Percentiles rank a stretch among this genome's conserved stretches.
These are phyloP conservation scores for Cytospora piceae DNA, from an alignment of 2,329 filamentous ascomycete species.

Conservation along the genomic window DNA sequence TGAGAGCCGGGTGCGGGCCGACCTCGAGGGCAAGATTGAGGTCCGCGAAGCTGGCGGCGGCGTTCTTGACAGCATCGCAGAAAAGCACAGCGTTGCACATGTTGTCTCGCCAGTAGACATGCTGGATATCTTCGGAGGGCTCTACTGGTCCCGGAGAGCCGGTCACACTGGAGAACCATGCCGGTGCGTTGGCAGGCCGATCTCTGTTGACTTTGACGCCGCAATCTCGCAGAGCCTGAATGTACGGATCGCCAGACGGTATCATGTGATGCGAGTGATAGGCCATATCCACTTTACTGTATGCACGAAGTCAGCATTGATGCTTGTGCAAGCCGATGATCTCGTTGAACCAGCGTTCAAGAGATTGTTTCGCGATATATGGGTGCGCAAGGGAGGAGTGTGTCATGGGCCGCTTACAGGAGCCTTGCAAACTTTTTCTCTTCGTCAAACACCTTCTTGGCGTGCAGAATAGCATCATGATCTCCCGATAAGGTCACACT, in stretches of 20 bases:
- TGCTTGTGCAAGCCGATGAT: too few species aligned
- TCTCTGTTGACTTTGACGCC: not conserved
- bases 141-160: too few species aligned
- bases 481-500: conserved; percentile 39
- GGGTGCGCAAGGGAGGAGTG: too few species aligned
- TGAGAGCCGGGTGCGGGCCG: conserved; percentile 45
- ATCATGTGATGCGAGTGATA: conserved; percentile 47
- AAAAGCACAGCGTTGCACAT: conserved; percentile 34
- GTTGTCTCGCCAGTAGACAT: conserved; percentile 34
- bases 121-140: conserved; percentile 3
- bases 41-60: conserved; percentile 5
- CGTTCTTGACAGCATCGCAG: conserved; percentile 29
- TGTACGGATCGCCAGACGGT: conserved; percentile 22
- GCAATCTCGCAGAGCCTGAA: conserved; percentile 19
- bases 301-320: too few species aligned
- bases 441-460: conserved; percentile 34
- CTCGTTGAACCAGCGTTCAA: too few species aligned
- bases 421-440: conserved; percentile 37
- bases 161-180: conserved; percentile 38
- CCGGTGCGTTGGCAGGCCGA: not conserved
- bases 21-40: conserved; percentile 36
- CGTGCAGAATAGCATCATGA: conserved; percentile 36
- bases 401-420: conserved; percentile 30
- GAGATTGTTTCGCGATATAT: too few species aligned
- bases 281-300: conserved; percentile 42